Evolutionary conservation across 75 land plant genomes (phyloP), one percentile per base, ranked within the genome.

Genomic region (Sequoia sempervirens): DNA sequence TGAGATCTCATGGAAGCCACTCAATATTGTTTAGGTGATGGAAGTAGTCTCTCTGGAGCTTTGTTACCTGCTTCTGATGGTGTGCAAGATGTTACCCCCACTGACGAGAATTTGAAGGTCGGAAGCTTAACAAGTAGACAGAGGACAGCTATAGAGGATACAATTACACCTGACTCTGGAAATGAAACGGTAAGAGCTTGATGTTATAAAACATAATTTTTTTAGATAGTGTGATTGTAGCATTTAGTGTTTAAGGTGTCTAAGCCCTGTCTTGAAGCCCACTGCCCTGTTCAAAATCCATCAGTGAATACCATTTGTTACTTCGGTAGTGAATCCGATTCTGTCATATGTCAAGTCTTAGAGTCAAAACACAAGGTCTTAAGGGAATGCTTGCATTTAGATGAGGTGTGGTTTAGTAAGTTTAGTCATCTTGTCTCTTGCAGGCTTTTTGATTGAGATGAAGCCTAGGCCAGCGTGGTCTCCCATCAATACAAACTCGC

Each of bases 381-480:
- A 10, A 75, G 78, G 78, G 28, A 10, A 45, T 78, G 50, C 41
- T 78, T 78, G 47, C 50, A n/a, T 78, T 78, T 78, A 56, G 85
- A 85, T 85, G 85, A 83, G 75, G 86, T n/a, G 58, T 75, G 87
- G 66, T 88, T 87, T 87, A 87, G 88, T 85, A 87, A 86, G 87
- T 54, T 53, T 85, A 87, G 88, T 85, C 87, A 87, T 46, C 86
- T 87, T 87, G 89, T 83, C 56, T 88, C 85, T 88, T 83, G 89
- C 76, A 88, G 89, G 89, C 85, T 76, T 79, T 87, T 50, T 79
- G 89, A 79, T 88, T 83, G 85, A 87, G 84, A 58, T 80, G 68
- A 81, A 80, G 83, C 82, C 61, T 84, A 47, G 61, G 56, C 81
- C 75, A 73, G 88, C 81, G 82, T 87, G 88, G 37, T 85, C 81